Evolutionary conservation across 2,329 filamentous ascomycete species (phyloP), one percentile per base, ranked within the genome.

Genomic region (Didymella pomorum): DNA sequence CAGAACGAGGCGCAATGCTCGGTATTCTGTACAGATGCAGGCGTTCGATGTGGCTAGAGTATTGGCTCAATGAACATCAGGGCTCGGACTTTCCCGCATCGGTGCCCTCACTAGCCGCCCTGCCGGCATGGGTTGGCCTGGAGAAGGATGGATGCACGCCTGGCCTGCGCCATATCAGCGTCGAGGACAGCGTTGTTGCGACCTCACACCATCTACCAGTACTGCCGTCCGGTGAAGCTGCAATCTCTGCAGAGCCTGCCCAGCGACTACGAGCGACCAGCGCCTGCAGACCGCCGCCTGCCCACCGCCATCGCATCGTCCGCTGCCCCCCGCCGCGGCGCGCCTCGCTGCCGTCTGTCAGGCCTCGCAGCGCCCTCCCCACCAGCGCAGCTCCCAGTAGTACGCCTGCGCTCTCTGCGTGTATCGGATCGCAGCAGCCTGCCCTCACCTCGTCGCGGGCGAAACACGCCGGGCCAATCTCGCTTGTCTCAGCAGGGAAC

Each of bases 51-150:
- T 46, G 20, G 47, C 25, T 46, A 41, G 49, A 41, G 25, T 58
- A 58, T 58, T 58, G 55, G 55, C 35, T 20, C 55, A 58, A 58
- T 52, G 55, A 52, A 58, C 48, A 58, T 52, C 43, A 52, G 37
- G 11, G 55, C 44, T 49, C 29, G 44, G 55, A 25, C 54, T 29
- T 52, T 28, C 23, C 54, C 54, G 55, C 55, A 37, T 58, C 44
- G 55, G 49, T 52, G 49, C 23, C 28, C 14, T 47, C 16, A 35
- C 35, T 51, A 52, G 54, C 54, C 54, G 54, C 54, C 47, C 42
- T 57, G 54, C 54, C 54, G 42, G 53, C 47, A 56, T 46, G 53
- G 54, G 25, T 28, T 41, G 54, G 47, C 47, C 11, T 51, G 53
- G 39, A 45, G 41, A 29, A 25, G 52, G 39, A 23, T 31, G 33